These are phyloP conservation scores for Pyrenophora graminea DNA, from an alignment of 2,329 filamentous ascomycete species.

Conservation along the genomic window DNA sequence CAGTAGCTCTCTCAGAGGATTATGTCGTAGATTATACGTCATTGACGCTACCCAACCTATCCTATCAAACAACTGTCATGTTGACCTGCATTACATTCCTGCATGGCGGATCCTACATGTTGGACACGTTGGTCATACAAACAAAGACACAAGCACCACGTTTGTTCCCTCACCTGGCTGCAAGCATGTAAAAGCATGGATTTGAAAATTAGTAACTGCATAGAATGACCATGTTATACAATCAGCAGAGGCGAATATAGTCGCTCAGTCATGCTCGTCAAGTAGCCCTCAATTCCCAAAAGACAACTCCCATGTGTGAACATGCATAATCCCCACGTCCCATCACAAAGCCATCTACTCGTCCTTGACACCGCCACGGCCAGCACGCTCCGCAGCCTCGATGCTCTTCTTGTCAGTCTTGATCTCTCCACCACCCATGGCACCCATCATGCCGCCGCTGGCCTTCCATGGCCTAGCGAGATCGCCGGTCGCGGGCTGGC, in stretches of 20 bases:
- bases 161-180: too few relatives aligned
- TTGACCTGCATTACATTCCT: too few relatives aligned
- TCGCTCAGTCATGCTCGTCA: not conserved
- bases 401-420: slow-evolving; percentile 78
- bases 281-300: not conserved
- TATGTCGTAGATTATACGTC: not conserved
- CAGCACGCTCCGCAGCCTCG: slow-evolving; percentile 56
- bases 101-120: too few relatives aligned
- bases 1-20: not conserved
- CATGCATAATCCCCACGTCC: not conserved
- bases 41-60: not conserved
- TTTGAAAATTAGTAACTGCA: not conserved
- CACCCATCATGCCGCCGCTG: slow-evolving; percentile 77
- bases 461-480: slow-evolving; percentile 96
- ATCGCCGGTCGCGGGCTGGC: slow-evolving; percentile 83
- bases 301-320: not conserved
- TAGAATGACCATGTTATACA: slow-evolving; percentile 7
- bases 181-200: too few relatives aligned
- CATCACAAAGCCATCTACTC: slow-evolving; percentile 45
- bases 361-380: slow-evolving; percentile 58
- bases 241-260: slow-evolving; percentile 1
- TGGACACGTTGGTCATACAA: too few relatives aligned
- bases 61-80: too few relatives aligned
- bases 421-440: slow-evolving; percentile 70
- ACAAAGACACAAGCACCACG: too few relatives aligned